Evolutionary conservation across 257 asterid genomes (phyloP).

Genomic region (Salvia rosmarinus): DNA sequence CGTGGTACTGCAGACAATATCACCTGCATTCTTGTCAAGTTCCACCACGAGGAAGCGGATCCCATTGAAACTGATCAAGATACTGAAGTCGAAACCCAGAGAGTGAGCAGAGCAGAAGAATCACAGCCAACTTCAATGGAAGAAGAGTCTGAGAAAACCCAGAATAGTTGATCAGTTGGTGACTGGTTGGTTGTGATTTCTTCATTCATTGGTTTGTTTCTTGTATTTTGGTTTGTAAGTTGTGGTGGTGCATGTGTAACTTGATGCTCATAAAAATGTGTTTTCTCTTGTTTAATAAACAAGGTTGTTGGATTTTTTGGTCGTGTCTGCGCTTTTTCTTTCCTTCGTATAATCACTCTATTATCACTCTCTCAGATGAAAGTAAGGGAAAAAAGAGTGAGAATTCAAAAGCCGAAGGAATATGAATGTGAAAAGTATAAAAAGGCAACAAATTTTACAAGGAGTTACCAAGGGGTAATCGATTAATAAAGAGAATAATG

Average conservation of each 20-base stretch:
- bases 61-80: conserved; percentile 38
- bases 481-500: too few relatives aligned
- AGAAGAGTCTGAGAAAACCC: conserved; percentile 31
- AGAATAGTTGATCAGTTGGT: conserved; percentile 36
- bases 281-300: conserved; percentile 20
- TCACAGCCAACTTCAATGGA: conserved; percentile 18
- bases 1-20: conserved; percentile 98
- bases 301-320: background rate
- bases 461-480: background rate
- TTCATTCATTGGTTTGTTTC: conserved; percentile 54
- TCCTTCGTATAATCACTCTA: background rate
- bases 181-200: conserved; percentile 38
- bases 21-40: conserved; percentile 93
- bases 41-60: conserved; percentile 54
- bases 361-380: background rate
- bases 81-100: conserved; percentile 40
- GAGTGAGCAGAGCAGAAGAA: conserved; percentile 13
- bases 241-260: conserved; percentile 26
- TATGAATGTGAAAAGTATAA: background rate
- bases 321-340: background rate
- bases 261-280: conserved; percentile 31
- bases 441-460: background rate
- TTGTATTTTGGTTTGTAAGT: conserved; percentile 35
- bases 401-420: conserved; percentile 8
- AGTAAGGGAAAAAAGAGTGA: background rate